Percentiles rank a stretch among this genome's conserved stretches.
Evolutionary conservation across 2,329 filamentous ascomycete species (phyloP).

Genomic region (Apiospora koreana): DNA sequence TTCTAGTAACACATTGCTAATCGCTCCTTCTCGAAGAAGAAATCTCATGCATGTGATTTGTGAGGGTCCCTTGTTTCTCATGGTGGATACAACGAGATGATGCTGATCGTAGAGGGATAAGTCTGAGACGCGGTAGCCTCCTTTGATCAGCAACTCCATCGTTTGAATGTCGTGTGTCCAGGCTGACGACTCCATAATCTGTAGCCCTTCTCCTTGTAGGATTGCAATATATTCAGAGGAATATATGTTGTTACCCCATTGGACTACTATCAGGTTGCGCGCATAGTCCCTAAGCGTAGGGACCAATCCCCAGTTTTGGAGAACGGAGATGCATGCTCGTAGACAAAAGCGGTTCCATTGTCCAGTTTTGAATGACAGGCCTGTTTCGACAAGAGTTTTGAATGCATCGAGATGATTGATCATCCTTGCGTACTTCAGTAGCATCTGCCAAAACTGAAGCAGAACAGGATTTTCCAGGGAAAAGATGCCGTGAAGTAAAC

Average conservation of each 20-base stretch:
- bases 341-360: neutral
- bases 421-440: fast-evolving
- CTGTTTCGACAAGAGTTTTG: neutral
- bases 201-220: neutral
- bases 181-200: neutral
- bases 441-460: neutral
- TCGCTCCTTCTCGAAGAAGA: neutral
- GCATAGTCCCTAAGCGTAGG: no score
- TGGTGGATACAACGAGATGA: no score
- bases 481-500: neutral
- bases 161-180: neutral
- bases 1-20: neutral
- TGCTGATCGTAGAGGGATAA: neutral
- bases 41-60: neutral
- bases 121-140: neutral
- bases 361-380: neutral
- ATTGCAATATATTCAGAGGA: no score
- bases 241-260: no score
- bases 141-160: neutral
- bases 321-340: neutral
- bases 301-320: no score
- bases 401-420: neutral
- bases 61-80: neutral
- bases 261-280: no score
- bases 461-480: neutral